Base-by-base conservation (phyloP, 208 protist species). In the Acanthamoeba culbertsoni region DNA sequence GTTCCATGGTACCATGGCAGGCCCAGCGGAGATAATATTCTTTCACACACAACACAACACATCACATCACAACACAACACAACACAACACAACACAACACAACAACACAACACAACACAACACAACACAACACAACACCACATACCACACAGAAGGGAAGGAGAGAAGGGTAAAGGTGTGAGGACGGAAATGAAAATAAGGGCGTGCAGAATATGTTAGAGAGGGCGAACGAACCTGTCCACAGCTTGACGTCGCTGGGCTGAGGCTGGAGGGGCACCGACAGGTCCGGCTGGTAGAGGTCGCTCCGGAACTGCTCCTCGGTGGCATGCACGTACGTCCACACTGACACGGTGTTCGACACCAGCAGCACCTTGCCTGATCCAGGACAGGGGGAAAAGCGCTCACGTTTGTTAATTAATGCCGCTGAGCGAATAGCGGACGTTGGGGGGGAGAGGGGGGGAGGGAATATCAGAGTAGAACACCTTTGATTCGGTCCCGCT, bases 21-120 rank as follows among this genome's bases (percentile, higher is more conserved):
- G 73, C 73, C 73, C 73, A 84, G 5, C 73, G 73, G 43, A 84
- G 28, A 12, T 84, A 84, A 33, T 84, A 84, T 7, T 37, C 73
- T 84, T 26, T 68, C 48, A 23, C 48, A 55, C 48, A 55, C 18
- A 18, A 55, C 12, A 23, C 48, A 55, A 18, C 48, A 8, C 48
- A 18, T 55, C n/a, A n/a, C n/a, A n/a, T n/a, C n/a, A n/a, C n/a
- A n/a, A n/a, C n/a, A n/a, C n/a, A n/a, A n/a, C n/a, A n/a, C n/a
- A n/a, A n/a, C n/a, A n/a, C n/a, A n/a, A n/a, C n/a, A n/a, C n/a
- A n/a, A n/a, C n/a, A n/a, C n/a, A n/a, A n/a, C n/a, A n/a, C n/a
- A n/a, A n/a, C n/a, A n/a, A n/a, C n/a, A n/a, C n/a, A n/a, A n/a
- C n/a, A n/a, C n/a, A n/a, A n/a, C n/a, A n/a, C n/a, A n/a, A n/a